Evolutionary conservation across 805 yeast genomes (phyloP).

Genomic region (Dipodascus geniculatus): DNA sequence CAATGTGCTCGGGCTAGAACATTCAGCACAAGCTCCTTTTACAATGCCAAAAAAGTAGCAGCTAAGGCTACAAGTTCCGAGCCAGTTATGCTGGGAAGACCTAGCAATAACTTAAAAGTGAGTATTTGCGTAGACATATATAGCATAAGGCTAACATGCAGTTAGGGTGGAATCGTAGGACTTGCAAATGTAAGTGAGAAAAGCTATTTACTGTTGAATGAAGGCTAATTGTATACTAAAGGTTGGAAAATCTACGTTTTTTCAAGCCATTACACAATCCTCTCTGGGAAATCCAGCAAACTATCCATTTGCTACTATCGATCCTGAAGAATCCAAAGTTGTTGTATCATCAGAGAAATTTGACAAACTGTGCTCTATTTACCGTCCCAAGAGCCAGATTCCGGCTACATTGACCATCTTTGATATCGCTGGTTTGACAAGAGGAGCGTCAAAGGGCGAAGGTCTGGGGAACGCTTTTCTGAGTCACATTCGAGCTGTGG

Average conservation of each 20-base stretch:
- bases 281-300: slow-evolving; percentile 54
- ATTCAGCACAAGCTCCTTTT: not conserved
- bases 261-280: slow-evolving; percentile 49
- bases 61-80: not conserved
- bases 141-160: not conserved
- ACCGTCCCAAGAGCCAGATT: slow-evolving; percentile 37
- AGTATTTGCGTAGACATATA: not conserved
- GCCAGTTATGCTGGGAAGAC: slow-evolving; percentile 51
- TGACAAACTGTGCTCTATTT: slow-evolving; percentile 36
- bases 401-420: slow-evolving; percentile 47
- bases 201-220: not conserved
- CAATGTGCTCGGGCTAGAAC: not conserved
- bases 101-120: slow-evolving; percentile 42
- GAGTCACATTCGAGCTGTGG: slow-evolving; percentile 58
- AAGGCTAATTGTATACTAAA: not conserved
- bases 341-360: slow-evolving; percentile 41
- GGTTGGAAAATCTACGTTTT: slow-evolving; percentile 44
- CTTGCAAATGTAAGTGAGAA: slow-evolving; percentile 40
- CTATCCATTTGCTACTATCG: slow-evolving; percentile 68
- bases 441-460: slow-evolving; percentile 53
- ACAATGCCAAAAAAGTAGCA: not conserved
- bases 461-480: slow-evolving; percentile 68
- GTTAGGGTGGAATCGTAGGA: slow-evolving; percentile 39
- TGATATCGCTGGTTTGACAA: slow-evolving; percentile 61
- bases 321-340: slow-evolving; percentile 54